These are phyloP conservation scores for Wallacemonas sp. DNA, from an alignment of 208 protist genomes.

Conservation along the genomic window DNA sequence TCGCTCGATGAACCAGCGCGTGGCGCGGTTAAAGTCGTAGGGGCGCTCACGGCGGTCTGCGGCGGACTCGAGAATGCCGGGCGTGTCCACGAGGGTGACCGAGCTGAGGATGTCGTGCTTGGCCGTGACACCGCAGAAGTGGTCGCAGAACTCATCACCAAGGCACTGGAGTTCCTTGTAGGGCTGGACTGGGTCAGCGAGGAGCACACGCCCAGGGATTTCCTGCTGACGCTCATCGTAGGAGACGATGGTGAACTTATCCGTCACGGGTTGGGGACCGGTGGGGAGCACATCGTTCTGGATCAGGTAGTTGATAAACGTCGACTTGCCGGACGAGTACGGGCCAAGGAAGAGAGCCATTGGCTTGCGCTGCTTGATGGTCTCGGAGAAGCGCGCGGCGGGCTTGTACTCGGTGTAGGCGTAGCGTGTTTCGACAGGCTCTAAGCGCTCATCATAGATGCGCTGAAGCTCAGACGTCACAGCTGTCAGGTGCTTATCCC, in stretches of 20 bases:
- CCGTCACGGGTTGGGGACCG: constrained; percentile 95
- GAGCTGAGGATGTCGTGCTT: constrained; percentile 89
- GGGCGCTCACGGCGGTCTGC: constrained; percentile 61
- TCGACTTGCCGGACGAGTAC: constrained; percentile 92
- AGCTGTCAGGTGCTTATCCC: constrained; percentile 66
- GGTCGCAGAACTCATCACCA: constrained; percentile 87
- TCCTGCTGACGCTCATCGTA: constrained; percentile 76
- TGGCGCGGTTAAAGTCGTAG: constrained; percentile 83
- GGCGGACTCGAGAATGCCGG: constrained; percentile 94
- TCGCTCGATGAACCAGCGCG: constrained; percentile 93
- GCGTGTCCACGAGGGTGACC: constrained; percentile 96
- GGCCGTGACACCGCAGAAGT: constrained; percentile 76
- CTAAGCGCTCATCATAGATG: constrained; percentile 58
- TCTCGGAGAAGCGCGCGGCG: constrained; percentile 60
- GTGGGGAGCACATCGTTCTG: constrained; percentile 78
- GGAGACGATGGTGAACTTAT: constrained; percentile 95
- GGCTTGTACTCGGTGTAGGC: constrained; percentile 66
- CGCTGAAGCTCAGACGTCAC: constrained; percentile 48
- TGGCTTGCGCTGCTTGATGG: constrained; percentile 73
- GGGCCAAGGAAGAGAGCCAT: constrained; percentile 89
- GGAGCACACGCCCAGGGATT: constrained; percentile 88
- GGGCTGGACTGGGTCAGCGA: constrained; percentile 82
- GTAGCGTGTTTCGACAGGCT: constrained; percentile 69
- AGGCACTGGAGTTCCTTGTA: constrained; percentile 89
- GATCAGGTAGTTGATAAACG: constrained; percentile 94